Conservation (phyloP, 2,329 filamentous ascomycete genomes). For the Claviceps pusilla region DNA sequence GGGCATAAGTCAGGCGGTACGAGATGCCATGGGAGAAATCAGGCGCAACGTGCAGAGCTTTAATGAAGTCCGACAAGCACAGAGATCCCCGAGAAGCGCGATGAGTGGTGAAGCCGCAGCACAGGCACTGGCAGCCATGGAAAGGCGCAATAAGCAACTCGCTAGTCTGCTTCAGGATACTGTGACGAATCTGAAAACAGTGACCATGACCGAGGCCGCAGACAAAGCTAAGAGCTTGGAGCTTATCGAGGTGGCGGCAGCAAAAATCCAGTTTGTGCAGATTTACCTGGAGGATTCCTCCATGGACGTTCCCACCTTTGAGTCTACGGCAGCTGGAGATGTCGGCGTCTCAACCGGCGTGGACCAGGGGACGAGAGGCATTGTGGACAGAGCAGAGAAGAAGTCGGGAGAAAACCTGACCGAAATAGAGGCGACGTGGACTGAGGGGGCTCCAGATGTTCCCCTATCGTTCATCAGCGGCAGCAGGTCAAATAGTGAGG, state of each 20-base stretch:
- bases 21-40: constrained; percentile 70
- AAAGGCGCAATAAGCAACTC: constrained; percentile 51
- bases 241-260: constrained; percentile 41
- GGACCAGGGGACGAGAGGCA: background rate
- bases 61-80: constrained; percentile 37
- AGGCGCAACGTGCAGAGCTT: constrained; percentile 58
- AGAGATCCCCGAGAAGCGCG: constrained; percentile 22
- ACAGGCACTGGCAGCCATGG: constrained; percentile 34
- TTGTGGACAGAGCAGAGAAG: background rate
- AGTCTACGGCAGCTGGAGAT: background rate
- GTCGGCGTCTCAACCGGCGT: background rate
- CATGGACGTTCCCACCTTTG: constrained; percentile 28
- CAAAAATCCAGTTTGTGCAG: constrained; percentile 52
- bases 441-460: background rate
- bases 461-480: background rate
- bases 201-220: constrained; percentile 35
- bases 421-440: background rate
- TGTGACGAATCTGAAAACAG: constrained; percentile 45
- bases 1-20: constrained; percentile 64
- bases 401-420: background rate
- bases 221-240: constrained; percentile 36
- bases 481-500: background rate
- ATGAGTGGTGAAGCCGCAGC: constrained; percentile 20
- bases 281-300: constrained; percentile 44
- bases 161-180: constrained; percentile 54